A percentile compares a stretch with the other conserved stretches of the same genome.
These are phyloP conservation scores for Apostasia ramifera DNA, from an alignment of 106 monocot genomes.

Conservation along the genomic window DNA sequence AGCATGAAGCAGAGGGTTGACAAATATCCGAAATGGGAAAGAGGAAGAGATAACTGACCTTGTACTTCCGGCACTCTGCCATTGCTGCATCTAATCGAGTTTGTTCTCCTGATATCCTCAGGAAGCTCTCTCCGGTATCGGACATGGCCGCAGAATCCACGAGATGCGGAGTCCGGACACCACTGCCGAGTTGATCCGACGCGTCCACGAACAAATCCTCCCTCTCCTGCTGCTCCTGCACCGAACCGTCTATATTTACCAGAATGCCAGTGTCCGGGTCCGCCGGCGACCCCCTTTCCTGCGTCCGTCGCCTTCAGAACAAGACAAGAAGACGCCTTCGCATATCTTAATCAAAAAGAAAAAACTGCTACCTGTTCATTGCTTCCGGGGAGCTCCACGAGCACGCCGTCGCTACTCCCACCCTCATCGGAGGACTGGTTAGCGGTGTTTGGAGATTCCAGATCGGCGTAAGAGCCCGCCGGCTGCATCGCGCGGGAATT, in stretches of 20 bases:
- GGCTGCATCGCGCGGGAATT: slow-evolving; percentile 3
- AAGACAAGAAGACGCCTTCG: background rate
- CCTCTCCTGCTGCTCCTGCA: slow-evolving; percentile 49
- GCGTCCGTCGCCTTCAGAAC: slow-evolving; percentile 5
- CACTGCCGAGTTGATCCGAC: slow-evolving; percentile 42
- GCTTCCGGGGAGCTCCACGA: slow-evolving; percentile 69
- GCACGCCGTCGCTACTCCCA: slow-evolving; percentile 85
- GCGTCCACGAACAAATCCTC: slow-evolving; percentile 89
- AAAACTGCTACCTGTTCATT: slow-evolving; percentile 29
- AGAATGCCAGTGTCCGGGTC: slow-evolving; percentile 60
- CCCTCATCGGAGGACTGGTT: slow-evolving; percentile 39
- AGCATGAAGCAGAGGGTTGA: background rate
- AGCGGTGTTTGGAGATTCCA: slow-evolving; percentile 18
- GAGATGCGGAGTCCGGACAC: slow-evolving; percentile 20
- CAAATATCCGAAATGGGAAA: background rate
- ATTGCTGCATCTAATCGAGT: slow-evolving; percentile 22
- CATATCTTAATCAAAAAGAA: background rate
- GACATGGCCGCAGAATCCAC: slow-evolving; percentile 65
- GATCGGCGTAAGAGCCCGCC: slow-evolving; percentile 6
- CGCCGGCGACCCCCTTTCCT: slow-evolving; percentile 19
- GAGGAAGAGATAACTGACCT: slow-evolving; percentile 35
- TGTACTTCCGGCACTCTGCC: slow-evolving; percentile 59
- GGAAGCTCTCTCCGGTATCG: slow-evolving; percentile 44
- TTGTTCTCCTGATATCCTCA: slow-evolving; percentile 6
- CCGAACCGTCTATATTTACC: slow-evolving; percentile 75